phyloP scores from a whole-genome alignment of 495 filamentous ascomycete species.

The Diplogelasinospora grovesii region DNA sequence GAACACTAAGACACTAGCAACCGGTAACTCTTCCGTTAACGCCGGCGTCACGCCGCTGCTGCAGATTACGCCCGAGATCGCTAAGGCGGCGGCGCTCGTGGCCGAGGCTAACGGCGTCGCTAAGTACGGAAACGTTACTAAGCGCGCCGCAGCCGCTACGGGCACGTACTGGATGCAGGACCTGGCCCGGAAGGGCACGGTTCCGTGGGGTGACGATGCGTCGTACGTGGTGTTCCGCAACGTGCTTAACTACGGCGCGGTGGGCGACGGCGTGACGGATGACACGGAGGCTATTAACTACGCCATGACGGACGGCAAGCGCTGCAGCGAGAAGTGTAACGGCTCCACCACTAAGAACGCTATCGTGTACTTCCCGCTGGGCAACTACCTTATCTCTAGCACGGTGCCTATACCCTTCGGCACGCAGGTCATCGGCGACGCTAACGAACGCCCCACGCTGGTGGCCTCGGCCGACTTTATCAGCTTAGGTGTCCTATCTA shows the following conservation, averaged over 20 bases:
- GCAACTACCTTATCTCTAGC: slow-evolving; percentile 60
- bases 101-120: slow-evolving; percentile 23
- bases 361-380: slow-evolving; percentile 67
- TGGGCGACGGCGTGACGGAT: slow-evolving; percentile 66
- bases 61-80: slow-evolving; percentile 23
- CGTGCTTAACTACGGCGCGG: slow-evolving; percentile 58
- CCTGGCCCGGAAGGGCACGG: no score
- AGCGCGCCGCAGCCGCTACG: no score
- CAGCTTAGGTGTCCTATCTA: slow-evolving; percentile 78
- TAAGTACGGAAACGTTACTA: no score
- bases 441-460: slow-evolving; percentile 56
- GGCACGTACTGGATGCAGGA: no score
- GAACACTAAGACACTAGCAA: no score
- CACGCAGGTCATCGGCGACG: slow-evolving; percentile 70
- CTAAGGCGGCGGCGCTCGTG: slow-evolving; percentile 23
- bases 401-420: slow-evolving; percentile 64
- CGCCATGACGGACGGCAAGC: slow-evolving; percentile 63
- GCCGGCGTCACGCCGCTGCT: slow-evolving; percentile 14
- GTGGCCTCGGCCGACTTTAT: slow-evolving; percentile 60
- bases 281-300: slow-evolving; percentile 76
- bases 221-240: slow-evolving; percentile 59
- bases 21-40: slow-evolving; percentile 2
- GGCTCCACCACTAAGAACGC: slow-evolving; percentile 59
- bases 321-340: slow-evolving; percentile 69
- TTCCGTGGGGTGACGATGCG: no score